Evolutionary conservation across 129 eudicot species (phyloP).

Genomic region (Mikania micrantha): DNA sequence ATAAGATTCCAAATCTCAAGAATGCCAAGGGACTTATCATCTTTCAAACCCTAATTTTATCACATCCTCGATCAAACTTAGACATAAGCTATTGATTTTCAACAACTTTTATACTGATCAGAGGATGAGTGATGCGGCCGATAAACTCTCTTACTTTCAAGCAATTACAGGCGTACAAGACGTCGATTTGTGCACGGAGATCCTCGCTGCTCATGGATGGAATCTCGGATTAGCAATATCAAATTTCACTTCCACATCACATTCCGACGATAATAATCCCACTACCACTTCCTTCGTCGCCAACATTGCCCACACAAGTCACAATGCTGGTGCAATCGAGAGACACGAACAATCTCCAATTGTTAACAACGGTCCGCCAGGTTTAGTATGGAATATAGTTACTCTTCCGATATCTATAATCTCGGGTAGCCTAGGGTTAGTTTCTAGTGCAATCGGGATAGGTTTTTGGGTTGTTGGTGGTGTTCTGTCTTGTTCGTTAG

Average conservation of each 20-base stretch:
- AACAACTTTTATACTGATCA: not conserved
- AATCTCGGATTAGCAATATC: constrained; percentile 71
- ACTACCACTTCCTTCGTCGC: constrained; percentile 19
- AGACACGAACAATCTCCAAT: constrained; percentile 8
- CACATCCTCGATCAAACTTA: not conserved
- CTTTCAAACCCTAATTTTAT: constrained; percentile 14
- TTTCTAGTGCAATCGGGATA: constrained; percentile 67
- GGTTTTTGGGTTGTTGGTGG: constrained; percentile 86
- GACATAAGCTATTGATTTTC: not conserved
- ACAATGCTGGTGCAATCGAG: not conserved
- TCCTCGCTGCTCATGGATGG: constrained; percentile 84
- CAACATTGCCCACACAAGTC: not conserved
- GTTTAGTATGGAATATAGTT: constrained; percentile 63
- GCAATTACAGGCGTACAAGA: constrained; percentile 79
- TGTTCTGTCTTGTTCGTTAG: constrained; percentile 56
- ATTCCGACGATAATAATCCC: constrained; percentile 16
- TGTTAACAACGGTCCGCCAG: constrained; percentile 25
- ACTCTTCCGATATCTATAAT: constrained; percentile 81
- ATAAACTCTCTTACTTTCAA: constrained; percentile 71
- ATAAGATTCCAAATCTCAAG: too few species aligned
- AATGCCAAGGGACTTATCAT: constrained; percentile 12
- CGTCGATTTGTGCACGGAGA: constrained; percentile 70
- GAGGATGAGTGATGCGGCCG: constrained; percentile 61
- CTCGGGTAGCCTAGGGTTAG: constrained; percentile 67
- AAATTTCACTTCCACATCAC: constrained; percentile 32